A percentile compares a stretch with the other conserved stretches of the same genome.
Evolutionary conservation across 2,329 filamentous ascomycete genomes (phyloP).

Genomic region (Aspergillus sp.): DNA sequence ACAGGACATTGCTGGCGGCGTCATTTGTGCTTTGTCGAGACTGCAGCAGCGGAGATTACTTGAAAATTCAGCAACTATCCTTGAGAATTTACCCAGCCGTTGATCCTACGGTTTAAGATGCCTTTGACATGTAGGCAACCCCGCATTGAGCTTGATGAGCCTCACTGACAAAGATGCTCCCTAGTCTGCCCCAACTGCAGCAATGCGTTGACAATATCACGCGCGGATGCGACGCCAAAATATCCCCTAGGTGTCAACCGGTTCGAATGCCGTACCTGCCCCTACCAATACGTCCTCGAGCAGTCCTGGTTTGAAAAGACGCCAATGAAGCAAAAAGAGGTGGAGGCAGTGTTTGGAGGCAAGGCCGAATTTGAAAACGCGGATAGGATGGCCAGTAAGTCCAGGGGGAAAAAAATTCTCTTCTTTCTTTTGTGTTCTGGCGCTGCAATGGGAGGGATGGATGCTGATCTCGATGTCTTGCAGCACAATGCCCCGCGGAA

Average conservation of each 20-base stretch:
- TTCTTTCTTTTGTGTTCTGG: neutral
- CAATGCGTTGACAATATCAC: conserved; percentile 50
- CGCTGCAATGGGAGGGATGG: neutral
- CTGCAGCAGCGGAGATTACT: neutral
- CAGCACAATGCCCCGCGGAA: conserved; percentile 78
- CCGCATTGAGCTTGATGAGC: neutral
- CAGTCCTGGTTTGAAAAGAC: conserved; percentile 80
- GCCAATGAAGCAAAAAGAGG: conserved; percentile 77
- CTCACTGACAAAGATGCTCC: conserved; percentile 18
- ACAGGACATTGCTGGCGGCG: conserved; percentile 10
- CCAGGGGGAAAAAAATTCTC: neutral
- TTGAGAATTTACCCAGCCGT: neutral
- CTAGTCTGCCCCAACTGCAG: conserved; percentile 52
- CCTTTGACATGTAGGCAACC: conserved; percentile 39
- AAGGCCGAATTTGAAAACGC: conserved; percentile 88
- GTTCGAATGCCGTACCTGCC: conserved; percentile 93
- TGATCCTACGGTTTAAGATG: conserved; percentile 25
- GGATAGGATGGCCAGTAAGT: conserved; percentile 69
- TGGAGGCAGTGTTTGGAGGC: conserved; percentile 87
- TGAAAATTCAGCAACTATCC: neutral
- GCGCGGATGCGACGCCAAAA: conserved; percentile 36
- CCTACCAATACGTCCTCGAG: conserved; percentile 83
- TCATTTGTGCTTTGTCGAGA: neutral
- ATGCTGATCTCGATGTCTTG: conserved; percentile 16
- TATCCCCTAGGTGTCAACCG: conserved; percentile 62